Base-by-base conservation (phyloP, 768 basidiomycete species). In the Boletus rubescentipes region DNA sequence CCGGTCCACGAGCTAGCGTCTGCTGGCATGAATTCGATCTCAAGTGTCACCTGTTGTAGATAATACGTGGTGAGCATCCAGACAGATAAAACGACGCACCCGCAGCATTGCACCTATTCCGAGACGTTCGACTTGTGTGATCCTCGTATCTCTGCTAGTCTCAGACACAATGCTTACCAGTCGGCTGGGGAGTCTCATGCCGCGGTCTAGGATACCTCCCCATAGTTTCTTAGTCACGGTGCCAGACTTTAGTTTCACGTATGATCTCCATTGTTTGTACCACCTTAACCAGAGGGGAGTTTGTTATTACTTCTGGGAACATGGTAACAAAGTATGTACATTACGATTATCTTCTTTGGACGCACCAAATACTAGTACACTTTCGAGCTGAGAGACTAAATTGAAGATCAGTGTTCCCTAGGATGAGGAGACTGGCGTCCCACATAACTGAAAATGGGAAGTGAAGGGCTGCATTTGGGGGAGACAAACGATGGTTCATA, bases 11-110 rank as follows among this genome's bases (percentile, higher is more conserved):
- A 30, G 87, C 84, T 37, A 99, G 77, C 7, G 91, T 93, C 74
- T 98, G 97, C 71, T 99, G n/a, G 96, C 79, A 98, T 86, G 76
- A 98, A 98, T 73, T 98, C 97, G 61, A 98, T 97, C 71, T 98
- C 96, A 26, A 99, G 85, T 5, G 97, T 98, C 14, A 97, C 97
- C 94, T 98, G 68, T 6, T 7, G n/a, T n/a, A 5, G 15, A 18
- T 5, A 3, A 39, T 53, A 4, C 55, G 35, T 29, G 26, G 6
- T 26, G 6, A 26, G 26, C 4, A 26, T 2, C 26, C 9, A 4
- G 16, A 14, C 18, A 29, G 34, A 39, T 41, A 15, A 36, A 37
- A n/a, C 34, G 23, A 46, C 32, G 9, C 68, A 97, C 95, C 44
- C 92, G 84, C 41, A 99, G 79, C 97, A 98, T 98, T 9, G 96